phyloP scores from a whole-genome alignment of 441 rosid species.

The Raphanus hybrid region DNA sequence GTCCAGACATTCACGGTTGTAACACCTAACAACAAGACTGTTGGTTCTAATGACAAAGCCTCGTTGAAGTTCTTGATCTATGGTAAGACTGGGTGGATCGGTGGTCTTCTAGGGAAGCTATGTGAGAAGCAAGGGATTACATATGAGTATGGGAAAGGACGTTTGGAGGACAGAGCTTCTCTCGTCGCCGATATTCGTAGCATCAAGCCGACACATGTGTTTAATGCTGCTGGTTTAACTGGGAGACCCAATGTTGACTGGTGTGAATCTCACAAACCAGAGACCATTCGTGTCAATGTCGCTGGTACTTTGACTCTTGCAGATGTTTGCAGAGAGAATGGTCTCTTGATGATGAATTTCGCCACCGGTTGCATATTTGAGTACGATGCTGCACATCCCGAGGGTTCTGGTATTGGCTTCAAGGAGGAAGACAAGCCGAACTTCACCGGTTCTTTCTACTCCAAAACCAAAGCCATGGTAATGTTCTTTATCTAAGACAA shows the following conservation, averaged over 20 bases:
- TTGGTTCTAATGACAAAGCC: slow-evolving; percentile 18
- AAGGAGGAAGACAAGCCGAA: slow-evolving; percentile 64
- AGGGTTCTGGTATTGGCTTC: slow-evolving; percentile 61
- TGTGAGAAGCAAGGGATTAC: slow-evolving; percentile 50
- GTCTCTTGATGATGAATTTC: slow-evolving; percentile 56
- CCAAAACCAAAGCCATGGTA: slow-evolving; percentile 67
- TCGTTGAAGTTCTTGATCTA: slow-evolving; percentile 53
- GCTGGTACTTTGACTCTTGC: slow-evolving; percentile 61
- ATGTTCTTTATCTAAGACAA: neutral
- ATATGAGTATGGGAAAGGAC: slow-evolving; percentile 60
- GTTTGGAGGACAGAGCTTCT: slow-evolving; percentile 47
- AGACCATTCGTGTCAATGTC: slow-evolving; percentile 57
- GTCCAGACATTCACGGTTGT: slow-evolving; percentile 35
- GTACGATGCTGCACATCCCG: slow-evolving; percentile 52
- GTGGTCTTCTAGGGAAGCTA: slow-evolving; percentile 55
- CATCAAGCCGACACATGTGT: slow-evolving; percentile 58
- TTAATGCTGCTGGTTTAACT: slow-evolving; percentile 64
- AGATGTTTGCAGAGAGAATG: slow-evolving; percentile 53
- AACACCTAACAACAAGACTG: slow-evolving; percentile 19
- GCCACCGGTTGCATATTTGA: slow-evolving; percentile 66
- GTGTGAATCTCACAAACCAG: slow-evolving; percentile 61
- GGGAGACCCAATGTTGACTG: slow-evolving; percentile 69
- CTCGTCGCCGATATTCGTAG: slow-evolving; percentile 48
- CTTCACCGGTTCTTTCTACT: slow-evolving; percentile 55
- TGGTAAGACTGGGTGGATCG: slow-evolving; percentile 62